Evolutionary conservation across 2,329 filamentous ascomycete species (phyloP).

Genomic region (Cadophora sp.): DNA sequence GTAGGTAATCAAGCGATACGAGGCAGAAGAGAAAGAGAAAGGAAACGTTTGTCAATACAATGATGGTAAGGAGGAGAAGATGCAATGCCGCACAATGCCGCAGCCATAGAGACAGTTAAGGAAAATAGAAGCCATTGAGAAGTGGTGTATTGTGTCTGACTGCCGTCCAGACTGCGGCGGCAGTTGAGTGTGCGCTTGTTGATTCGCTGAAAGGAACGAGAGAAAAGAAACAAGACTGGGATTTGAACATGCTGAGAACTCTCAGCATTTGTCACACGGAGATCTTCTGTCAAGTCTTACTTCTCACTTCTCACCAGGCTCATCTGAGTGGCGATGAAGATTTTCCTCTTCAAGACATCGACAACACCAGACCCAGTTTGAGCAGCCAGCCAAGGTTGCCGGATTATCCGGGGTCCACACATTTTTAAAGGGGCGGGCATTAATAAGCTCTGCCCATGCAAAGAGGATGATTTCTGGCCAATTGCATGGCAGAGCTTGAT

Average conservation of each 20-base stretch:
- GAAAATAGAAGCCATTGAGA: no score
- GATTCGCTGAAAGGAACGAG: no score
- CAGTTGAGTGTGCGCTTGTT: not conserved
- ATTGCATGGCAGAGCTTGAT: conserved; percentile 14
- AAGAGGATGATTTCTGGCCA: not conserved
- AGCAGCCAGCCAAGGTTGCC: not conserved
- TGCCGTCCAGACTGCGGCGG: not conserved
- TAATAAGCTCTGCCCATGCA: conserved; percentile 12
- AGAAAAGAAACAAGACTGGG: not conserved
- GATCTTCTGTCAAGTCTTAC: not conserved
- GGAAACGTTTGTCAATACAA: not conserved
- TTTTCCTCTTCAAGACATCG: conserved; percentile 3
- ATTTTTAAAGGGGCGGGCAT: not conserved
- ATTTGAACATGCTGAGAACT: not conserved
- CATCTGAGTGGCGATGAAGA: conserved; percentile 8
- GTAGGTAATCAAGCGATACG: not conserved
- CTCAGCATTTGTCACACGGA: not conserved
- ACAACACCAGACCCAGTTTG: not conserved
- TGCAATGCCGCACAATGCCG: not conserved
- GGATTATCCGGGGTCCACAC: conserved; percentile 5
- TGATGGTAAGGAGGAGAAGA: not conserved
- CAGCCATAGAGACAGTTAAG: no score
- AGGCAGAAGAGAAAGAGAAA: not conserved
- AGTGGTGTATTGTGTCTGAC: not conserved
- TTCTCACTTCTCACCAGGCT: not conserved